Evolutionary conservation across 2,329 filamentous ascomycete species (phyloP).

Genomic region (Penicillium sp.): DNA sequence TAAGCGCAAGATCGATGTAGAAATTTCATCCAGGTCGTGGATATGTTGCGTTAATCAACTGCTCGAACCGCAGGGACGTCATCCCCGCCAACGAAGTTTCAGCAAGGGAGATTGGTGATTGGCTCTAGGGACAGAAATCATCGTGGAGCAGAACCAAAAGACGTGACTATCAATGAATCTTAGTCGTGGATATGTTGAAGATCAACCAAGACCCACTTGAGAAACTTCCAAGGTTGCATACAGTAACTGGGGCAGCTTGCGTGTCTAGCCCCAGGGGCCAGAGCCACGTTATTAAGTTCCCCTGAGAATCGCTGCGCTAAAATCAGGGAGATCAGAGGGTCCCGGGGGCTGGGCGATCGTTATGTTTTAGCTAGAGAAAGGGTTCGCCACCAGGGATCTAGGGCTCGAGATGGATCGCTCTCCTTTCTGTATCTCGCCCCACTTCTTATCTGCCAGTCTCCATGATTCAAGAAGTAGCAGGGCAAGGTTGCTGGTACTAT

Average conservation of each 20-base stretch:
- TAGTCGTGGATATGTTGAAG: not conserved
- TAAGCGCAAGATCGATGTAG: not conserved
- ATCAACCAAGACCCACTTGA: not conserved
- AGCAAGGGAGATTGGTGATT: not conserved
- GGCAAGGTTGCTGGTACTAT: no score
- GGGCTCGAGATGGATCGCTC: no score
- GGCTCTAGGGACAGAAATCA: not conserved
- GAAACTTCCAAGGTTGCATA: constrained; percentile 11
- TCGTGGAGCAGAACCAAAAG: not conserved
- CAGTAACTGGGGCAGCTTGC: constrained; percentile 11
- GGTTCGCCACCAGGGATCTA: no score
- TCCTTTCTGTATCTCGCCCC: no score
- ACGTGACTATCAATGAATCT: not conserved
- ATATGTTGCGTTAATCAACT: not conserved
- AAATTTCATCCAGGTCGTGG: constrained; percentile 1
- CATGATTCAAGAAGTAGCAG: no score
- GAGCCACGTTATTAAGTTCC: constrained; percentile 7
- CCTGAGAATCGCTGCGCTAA: not conserved
- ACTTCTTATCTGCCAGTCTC: no score
- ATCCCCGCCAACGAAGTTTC: not conserved
- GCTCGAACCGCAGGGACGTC: constrained; percentile 1
- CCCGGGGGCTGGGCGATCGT: no score
- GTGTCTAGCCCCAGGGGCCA: constrained; percentile 6
- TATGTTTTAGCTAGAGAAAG: no score
- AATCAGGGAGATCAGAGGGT: no score